A percentile compares a stretch with the other conserved stretches of the same genome.
Evolutionary conservation across 176 grass and related monocot genomes (phyloP).

Genomic region (maize (Zea mays)): Zm-B73-REFERENCE-NAM-5.0 NC_050100.1:41715501-41716000

Average conservation of each 20-base stretch:
- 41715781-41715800: slow-evolving; percentile 7
- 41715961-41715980: no score
- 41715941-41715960: no score
- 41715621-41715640: neutral
- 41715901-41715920: no score
- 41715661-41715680: neutral
- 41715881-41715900: no score
- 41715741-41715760: neutral
- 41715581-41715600: neutral
- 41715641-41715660: neutral
- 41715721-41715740: neutral
- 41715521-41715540: neutral
- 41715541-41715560: neutral
- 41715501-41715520: neutral
- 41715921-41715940: no score
- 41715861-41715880: no score
- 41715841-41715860: no score
- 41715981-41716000: neutral
- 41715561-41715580: neutral
- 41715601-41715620: neutral
- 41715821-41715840: no score
- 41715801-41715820: neutral
- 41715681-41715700: slow-evolving; percentile 6
- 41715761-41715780: neutral
- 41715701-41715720: neutral